These are phyloP conservation scores for Ceratobasidium sp. DNA, from an alignment of 1,284 basidiomycete genomes.

Conservation along the genomic window DNA sequence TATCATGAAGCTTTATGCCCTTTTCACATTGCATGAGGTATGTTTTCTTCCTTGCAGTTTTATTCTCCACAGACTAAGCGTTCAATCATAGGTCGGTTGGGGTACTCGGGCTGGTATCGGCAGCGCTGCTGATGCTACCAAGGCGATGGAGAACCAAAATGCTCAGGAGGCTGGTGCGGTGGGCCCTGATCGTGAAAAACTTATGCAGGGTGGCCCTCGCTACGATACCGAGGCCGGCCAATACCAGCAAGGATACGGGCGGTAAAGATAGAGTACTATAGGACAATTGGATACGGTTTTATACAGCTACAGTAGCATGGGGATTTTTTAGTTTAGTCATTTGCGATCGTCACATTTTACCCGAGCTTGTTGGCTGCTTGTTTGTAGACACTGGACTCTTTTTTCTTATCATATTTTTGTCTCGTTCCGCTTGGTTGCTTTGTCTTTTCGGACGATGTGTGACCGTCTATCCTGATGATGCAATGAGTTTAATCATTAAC, in stretches of 20 bases:
- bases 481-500: background rate
- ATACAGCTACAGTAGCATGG: constrained; percentile 35
- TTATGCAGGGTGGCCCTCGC: constrained; percentile 33
- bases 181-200: constrained; percentile 36
- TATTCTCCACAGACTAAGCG: constrained; percentile 6
- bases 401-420: constrained; percentile 3
- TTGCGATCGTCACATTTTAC: constrained; percentile 19
- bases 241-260: constrained; percentile 38
- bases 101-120: constrained; percentile 92
- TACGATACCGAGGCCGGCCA: constrained; percentile 25
- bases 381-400: constrained; percentile 39
- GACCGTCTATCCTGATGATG: background rate
- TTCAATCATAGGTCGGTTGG: constrained; percentile 80
- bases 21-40: constrained; percentile 85
- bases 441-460: constrained; percentile 1
- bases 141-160: constrained; percentile 64
- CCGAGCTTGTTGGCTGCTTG: constrained; percentile 21
- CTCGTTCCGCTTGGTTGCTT: constrained; percentile 16
- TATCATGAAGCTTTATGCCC: constrained; percentile 88
- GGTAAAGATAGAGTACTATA: constrained; percentile 35
- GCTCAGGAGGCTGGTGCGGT: constrained; percentile 33
- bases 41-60: constrained; percentile 49
- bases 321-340: constrained; percentile 36
- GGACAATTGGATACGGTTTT: constrained; percentile 32
- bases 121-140: constrained; percentile 79